These are phyloP conservation scores for Mycena leptocephala DNA, from an alignment of 768 basidiomycete genomes.

Conservation along the genomic window DNA sequence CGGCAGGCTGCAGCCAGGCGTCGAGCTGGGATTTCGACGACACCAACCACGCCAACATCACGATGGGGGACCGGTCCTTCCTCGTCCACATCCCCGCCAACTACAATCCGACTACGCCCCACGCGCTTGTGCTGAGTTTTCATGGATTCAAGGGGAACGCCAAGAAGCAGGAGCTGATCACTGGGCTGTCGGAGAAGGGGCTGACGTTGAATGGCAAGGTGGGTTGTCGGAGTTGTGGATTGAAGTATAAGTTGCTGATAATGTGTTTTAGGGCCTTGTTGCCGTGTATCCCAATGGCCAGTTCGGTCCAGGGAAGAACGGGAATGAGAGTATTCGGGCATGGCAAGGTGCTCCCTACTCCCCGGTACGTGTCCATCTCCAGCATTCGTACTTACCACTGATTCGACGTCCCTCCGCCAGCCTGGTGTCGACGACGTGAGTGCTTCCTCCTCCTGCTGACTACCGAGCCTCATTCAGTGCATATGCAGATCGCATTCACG, in stretches of 20 bases:
- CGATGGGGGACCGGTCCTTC: conserved; percentile 34
- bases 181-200: conserved; percentile 31
- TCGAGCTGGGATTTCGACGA: conserved; percentile 10
- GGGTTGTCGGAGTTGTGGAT: not conserved
- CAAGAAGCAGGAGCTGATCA: conserved; percentile 31
- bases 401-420: not conserved
- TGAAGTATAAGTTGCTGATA: not conserved
- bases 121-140: conserved; percentile 29
- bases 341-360: conserved; percentile 37
- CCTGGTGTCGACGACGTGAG: conserved; percentile 32
- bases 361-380: not conserved
- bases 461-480: not conserved
- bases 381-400: not conserved
- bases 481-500: conserved; percentile 34
- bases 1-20: conserved; percentile 6
- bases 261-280: conserved; percentile 20
- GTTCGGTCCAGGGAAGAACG: conserved; percentile 36
- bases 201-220: conserved; percentile 29
- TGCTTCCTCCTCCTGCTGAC: not conserved
- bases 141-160: conserved; percentile 33
- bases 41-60: conserved; percentile 30
- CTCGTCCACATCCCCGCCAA: conserved; percentile 31
- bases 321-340: conserved; percentile 31
- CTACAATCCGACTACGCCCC: conserved; percentile 16
- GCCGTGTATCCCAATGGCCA: conserved; percentile 34